Evolutionary conservation across 2,329 filamentous ascomycete species (phyloP).

Genomic region (Ascochyta clinopodiicola): DNA sequence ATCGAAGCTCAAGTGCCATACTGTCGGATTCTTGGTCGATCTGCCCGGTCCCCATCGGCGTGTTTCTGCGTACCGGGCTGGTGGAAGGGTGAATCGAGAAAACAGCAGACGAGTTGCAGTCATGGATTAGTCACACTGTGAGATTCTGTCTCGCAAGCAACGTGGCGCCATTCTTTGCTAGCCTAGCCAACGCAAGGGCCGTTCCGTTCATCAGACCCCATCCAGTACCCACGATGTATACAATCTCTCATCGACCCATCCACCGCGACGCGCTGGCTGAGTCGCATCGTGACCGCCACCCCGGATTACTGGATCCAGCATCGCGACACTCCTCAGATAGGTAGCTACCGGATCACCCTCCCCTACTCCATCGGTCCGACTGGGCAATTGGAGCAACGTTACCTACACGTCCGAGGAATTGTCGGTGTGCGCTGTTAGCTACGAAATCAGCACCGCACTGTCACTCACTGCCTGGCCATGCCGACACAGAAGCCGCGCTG

Average conservation of each 20-base stretch:
- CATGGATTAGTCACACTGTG: background rate
- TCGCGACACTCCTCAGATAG: background rate
- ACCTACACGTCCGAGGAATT: conserved; percentile 7
- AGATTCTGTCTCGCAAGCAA: background rate
- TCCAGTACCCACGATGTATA: background rate
- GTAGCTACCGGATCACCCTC: background rate
- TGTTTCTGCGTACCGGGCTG: conserved; percentile 11
- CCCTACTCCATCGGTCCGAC: conserved; percentile 3
- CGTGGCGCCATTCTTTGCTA: conserved; percentile 5
- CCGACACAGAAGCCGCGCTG: background rate
- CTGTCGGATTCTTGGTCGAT: background rate
- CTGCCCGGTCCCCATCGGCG: background rate
- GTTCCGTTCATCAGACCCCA: conserved; percentile 10
- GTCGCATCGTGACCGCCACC: background rate
- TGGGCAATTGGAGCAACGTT: conserved; percentile 12
- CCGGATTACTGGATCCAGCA: background rate
- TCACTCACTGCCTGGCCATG: background rate
- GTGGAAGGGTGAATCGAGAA: background rate
- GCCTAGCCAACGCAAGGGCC: conserved; percentile 14
- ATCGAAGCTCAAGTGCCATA: background rate
- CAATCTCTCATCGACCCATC: background rate
- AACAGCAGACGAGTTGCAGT: background rate
- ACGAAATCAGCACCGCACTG: background rate
- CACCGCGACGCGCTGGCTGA: background rate
- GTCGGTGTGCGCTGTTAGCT: conserved; percentile 14